Base-by-base conservation (phyloP, 1,284 basidiomycete species). In the Ganoderma leucocontextum region DNA sequence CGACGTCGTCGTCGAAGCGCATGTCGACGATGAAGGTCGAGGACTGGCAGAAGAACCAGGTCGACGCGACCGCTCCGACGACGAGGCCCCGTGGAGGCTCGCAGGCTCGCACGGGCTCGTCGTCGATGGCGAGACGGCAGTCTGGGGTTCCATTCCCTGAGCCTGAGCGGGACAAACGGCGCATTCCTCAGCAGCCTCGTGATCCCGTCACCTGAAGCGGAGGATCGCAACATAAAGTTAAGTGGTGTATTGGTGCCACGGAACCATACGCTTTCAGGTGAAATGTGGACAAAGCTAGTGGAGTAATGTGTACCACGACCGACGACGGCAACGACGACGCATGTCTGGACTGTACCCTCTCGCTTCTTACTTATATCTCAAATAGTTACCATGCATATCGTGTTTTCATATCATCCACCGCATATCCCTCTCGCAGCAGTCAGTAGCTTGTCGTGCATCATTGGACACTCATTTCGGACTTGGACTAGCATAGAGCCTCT, bases 1-100 rank as follows among this genome's bases (percentile, higher is more conserved):
- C 72, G 8, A 70, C 76, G n/a, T 70, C 77, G 53, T 83, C 89
- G 36, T 88, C 90, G 61, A 89, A 86, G 75, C 86, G 91, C 60
- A 77, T 89, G 78, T 93, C 92, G 57, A 87, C 85, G 76, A 79
- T 93, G 82, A 93, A 93, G 78, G 93, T 94, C 42, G 91, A 93
- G 77, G 92, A 93, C 75, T 94, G 93, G 92, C 90, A 92, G 78
- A 86, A 86, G 70, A 85, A 89, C 75, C 92, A 93, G 76, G 83
- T 87, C 60, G 80, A 80, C 49, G 84, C 84, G 42, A 70, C 73
- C 61, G 80, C 80, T 52, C 85, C 84, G 38, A 72, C 75, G 74
- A 74, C 62, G 70, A 72, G 29, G 76, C 73, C 67, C 74, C 57
- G 41, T 33, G 60, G 49, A 13, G 25, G 65, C 35, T 41, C 67